These are phyloP conservation scores for Stenogyne calaminthoides DNA, from an alignment of 305 asterid genomes.

Conservation along the genomic window DNA sequence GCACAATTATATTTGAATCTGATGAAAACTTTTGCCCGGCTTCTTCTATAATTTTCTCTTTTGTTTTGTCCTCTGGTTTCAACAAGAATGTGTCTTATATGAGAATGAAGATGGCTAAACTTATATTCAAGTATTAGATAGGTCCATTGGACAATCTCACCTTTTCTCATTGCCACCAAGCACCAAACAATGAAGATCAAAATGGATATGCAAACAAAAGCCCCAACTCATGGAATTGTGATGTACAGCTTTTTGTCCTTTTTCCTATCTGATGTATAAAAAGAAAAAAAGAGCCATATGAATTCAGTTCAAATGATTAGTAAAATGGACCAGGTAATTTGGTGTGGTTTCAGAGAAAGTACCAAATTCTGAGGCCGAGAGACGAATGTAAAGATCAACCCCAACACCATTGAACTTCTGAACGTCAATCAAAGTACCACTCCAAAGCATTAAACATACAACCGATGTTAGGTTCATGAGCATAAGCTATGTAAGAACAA, in stretches of 20 bases:
- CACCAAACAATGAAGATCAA: slow-evolving; percentile 36
- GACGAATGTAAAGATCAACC: slow-evolving; percentile 49
- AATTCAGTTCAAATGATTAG: too few species aligned
- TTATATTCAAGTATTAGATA: too few species aligned
- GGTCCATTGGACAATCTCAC: slow-evolving; percentile 1
- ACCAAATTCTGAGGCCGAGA: slow-evolving; percentile 57
- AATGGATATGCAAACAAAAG: slow-evolving; percentile 21
- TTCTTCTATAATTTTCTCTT: background rate
- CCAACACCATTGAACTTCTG: slow-evolving; percentile 48
- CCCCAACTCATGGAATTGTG: slow-evolving; percentile 38
- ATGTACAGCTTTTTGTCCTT: slow-evolving; percentile 35
- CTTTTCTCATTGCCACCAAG: slow-evolving; percentile 39
- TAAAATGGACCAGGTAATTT: too few species aligned
- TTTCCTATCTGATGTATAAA: slow-evolving; percentile 29
- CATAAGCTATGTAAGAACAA: slow-evolving; percentile 59
- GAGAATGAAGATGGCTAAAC: background rate
- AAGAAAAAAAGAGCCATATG: background rate
- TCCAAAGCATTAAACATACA: slow-evolving; percentile 61
- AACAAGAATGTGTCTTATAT: background rate
- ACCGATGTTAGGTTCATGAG: slow-evolving; percentile 38
- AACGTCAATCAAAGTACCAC: slow-evolving; percentile 37
- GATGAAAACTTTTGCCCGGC: background rate
- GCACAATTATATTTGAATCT: background rate
- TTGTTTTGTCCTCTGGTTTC: background rate
- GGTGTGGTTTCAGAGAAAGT: background rate